phyloP scores from a whole-genome alignment of 306 rosid species.

The Glycine latifolia region DNA sequence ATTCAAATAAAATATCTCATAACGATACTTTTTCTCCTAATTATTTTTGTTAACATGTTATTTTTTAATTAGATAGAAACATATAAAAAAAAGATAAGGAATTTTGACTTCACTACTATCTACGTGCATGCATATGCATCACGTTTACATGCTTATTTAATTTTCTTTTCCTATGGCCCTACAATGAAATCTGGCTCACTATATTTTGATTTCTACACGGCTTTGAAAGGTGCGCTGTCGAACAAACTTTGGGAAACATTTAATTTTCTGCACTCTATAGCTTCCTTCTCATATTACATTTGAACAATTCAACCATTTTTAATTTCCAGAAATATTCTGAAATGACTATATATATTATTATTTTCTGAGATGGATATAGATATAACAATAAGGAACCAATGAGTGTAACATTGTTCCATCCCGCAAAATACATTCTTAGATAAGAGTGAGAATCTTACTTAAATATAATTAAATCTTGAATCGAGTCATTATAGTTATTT shows the following conservation, averaged over 20 bases:
- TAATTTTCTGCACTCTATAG: not conserved
- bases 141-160: not conserved
- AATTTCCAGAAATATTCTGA: not conserved
- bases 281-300: not conserved
- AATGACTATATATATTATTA: not conserved
- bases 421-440: too few relatives aligned
- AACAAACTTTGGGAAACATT: not conserved
- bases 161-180: conserved; percentile 19
- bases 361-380: not conserved
- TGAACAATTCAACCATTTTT: conserved; percentile 20
- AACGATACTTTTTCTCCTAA: not conserved
- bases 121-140: conserved; percentile 2
- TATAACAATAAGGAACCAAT: too few relatives aligned
- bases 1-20: not conserved
- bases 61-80: not conserved
- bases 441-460: too few relatives aligned
- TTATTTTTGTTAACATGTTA: not conserved
- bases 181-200: conserved; percentile 7
- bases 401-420: too few relatives aligned
- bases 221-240: conserved; percentile 29
- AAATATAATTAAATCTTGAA: too few relatives aligned
- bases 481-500: too few relatives aligned
- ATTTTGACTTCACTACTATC: not conserved
- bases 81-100: not conserved
- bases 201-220: not conserved